Evolutionary conservation across 2,329 filamentous ascomycete species (phyloP).

Genomic region (Fusarium fracticaudum): DNA sequence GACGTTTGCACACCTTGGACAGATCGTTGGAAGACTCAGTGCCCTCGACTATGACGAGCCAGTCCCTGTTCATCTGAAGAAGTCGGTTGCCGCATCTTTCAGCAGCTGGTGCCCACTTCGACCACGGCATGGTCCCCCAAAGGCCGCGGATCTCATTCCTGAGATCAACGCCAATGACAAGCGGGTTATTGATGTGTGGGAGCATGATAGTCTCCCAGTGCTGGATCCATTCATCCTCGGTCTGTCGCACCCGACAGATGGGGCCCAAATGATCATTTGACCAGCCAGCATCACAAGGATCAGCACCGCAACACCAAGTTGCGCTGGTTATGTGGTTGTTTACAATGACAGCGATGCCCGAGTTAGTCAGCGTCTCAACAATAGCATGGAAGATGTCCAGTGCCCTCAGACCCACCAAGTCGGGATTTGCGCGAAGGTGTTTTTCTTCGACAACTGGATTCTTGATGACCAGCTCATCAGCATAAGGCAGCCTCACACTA

Average conservation of each 20-base stretch:
- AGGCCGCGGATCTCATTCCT: slow-evolving; percentile 75
- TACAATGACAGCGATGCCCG: slow-evolving; percentile 70
- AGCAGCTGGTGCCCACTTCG: slow-evolving; percentile 70
- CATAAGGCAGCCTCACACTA: slow-evolving; percentile 74
- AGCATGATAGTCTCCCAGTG: slow-evolving; percentile 74
- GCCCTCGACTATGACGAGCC: slow-evolving; percentile 75
- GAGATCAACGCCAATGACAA: slow-evolving; percentile 73
- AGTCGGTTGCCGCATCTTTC: slow-evolving; percentile 71
- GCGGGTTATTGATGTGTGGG: slow-evolving; percentile 65
- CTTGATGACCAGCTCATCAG: slow-evolving; percentile 71
- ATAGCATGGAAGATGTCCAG: slow-evolving; percentile 70
- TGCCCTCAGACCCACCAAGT: slow-evolving; percentile 65
- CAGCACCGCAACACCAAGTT: slow-evolving; percentile 74
- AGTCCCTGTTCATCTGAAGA: slow-evolving; percentile 67
- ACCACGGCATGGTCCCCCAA: slow-evolving; percentile 76
- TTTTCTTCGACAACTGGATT: slow-evolving; percentile 64
- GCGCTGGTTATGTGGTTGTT: slow-evolving; percentile 78
- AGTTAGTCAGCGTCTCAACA: slow-evolving; percentile 67
- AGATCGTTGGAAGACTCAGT: slow-evolving; percentile 75
- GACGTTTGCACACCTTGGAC: slow-evolving; percentile 62
- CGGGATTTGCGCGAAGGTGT: slow-evolving; percentile 66
- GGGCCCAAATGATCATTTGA: slow-evolving; percentile 70
- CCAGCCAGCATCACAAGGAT: slow-evolving; percentile 75
- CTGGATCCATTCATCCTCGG: slow-evolving; percentile 71
- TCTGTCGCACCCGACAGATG: slow-evolving; percentile 69